Conservation (phyloP, 2,329 filamentous ascomycete species). For the Aspergillus uvarum region DNA sequence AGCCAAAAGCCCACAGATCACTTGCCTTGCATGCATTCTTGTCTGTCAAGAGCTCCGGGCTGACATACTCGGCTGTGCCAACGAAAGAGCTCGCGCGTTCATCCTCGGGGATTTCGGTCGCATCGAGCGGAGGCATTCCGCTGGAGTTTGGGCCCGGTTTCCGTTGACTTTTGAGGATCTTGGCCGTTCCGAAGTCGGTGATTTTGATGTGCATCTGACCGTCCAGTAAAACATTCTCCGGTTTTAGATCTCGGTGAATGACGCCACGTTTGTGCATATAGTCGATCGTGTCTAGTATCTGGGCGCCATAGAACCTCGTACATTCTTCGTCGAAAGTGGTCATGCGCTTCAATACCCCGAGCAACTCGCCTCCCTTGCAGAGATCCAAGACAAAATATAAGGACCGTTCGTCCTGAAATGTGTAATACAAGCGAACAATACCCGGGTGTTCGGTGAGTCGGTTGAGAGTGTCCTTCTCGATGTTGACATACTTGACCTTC, state of each 20-base stretch:
- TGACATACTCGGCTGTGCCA: constrained; percentile 96
- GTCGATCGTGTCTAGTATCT: constrained; percentile 93
- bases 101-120: constrained; percentile 60
- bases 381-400: constrained; percentile 96
- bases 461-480: constrained; percentile 97
- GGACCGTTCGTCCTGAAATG: constrained; percentile 94
- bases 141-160: constrained; percentile 49
- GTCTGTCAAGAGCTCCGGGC: constrained; percentile 91
- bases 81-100: constrained; percentile 90
- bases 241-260: constrained; percentile 94
- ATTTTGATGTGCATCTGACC: constrained; percentile 98
- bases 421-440: constrained; percentile 95
- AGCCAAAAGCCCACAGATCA: constrained; percentile 97
- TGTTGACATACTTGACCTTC: constrained; percentile 99
- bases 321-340: constrained; percentile 94
- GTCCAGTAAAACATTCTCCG: constrained; percentile 93
- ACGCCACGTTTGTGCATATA: constrained; percentile 98
- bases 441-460: constrained; percentile 94
- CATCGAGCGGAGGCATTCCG: constrained; percentile 49
- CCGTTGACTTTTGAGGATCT: constrained; percentile 65
- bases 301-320: constrained; percentile 87
- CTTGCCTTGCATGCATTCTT: constrained; percentile 98
- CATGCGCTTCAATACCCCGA: constrained; percentile 91
- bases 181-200: constrained; percentile 98
- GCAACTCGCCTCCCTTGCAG: constrained; percentile 84